Percentiles rank a stretch among this genome's conserved stretches.
phyloP scores from a whole-genome alignment of 805 yeast species.

The Candida bentonensis region DNA sequence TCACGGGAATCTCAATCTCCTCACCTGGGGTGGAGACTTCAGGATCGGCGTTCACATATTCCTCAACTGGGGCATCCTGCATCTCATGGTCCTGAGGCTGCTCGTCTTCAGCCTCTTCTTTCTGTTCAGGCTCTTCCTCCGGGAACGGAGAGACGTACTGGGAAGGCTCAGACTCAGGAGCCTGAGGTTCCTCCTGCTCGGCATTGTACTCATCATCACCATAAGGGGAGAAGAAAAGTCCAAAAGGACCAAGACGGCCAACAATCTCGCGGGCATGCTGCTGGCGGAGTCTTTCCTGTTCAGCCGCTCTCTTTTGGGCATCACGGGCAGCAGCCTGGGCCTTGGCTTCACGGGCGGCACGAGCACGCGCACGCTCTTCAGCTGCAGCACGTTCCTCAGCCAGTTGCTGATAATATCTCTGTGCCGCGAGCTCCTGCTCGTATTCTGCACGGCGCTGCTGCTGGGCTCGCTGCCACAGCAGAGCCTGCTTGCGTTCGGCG shows the following conservation, averaged over 20 bases:
- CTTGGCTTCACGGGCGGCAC: not conserved
- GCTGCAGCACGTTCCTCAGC: not conserved
- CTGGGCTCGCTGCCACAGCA: not conserved
- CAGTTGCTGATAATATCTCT: constrained; percentile 1
- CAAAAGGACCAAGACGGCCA: not conserved
- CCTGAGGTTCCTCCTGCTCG: not conserved
- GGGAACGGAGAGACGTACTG: not conserved
- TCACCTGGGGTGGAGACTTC: not conserved
- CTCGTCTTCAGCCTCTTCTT: not conserved
- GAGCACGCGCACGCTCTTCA: not conserved
- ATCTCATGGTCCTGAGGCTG: not conserved
- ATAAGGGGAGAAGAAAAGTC: not conserved
- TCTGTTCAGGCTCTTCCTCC: not conserved
- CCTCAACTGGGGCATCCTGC: not conserved
- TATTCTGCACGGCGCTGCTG: not conserved
- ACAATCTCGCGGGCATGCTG: not conserved
- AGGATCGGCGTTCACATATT: not conserved
- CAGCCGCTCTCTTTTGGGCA: not conserved
- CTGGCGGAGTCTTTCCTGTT: not conserved
- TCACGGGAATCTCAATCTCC: not conserved
- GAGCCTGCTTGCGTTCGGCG: not conserved
- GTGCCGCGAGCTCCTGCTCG: not conserved
- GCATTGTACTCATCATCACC: not conserved
- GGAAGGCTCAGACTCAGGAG: not conserved
- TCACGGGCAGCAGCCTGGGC: not conserved